Evolutionary conservation across 305 asterid genomes (phyloP), one percentile per base, ranked within the genome.

Genomic region (Fraxinus greggii): DNA sequence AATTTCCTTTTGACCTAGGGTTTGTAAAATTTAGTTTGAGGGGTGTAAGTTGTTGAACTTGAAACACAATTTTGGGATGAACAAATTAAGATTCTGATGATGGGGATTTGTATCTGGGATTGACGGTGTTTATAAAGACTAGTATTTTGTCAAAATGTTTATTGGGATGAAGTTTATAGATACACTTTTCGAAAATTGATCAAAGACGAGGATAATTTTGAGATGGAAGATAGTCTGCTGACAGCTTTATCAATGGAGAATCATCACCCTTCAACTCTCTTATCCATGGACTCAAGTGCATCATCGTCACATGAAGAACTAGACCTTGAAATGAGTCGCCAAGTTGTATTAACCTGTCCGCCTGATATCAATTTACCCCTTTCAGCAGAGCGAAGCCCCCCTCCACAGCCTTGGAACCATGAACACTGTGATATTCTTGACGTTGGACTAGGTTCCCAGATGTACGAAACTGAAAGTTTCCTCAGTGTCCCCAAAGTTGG

Each of bases 261-360:
- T 82, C 87, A 86, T 85, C 89, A 87, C 72, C 90, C 89, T 76
- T 87, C 90, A 77, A 89, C 89, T 74, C 85, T 85, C 28, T 84
- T 89, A 79, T 89, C 92, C 67, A 89, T 87, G 92, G 92, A 89
- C 84, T 88, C 92, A 54, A 89, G 90, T 79, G 89, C 86, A 56
- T 89, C 92, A 5, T 87, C 88, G 0, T 87, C 92, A 1, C 92
- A 87, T 29, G 90, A 89, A 31, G 90, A 87, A 3, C 77, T 89
- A 31, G 90, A 87, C 83, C 87, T 86, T 3, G 90, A 89, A 79
- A 88, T 87, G 92, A 87, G 82, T 79, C 85, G 88, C 40, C 88
- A 86, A 65, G 79, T 84, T 29, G 78, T 80, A 33, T 70, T 88
- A 61, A 78, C 90, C 54, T 84, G 87, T 76, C 89, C 92, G 0